Evolutionary conservation across 176 grass and related monocot genomes (phyloP).

Genomic region (Aegilops speltoides): DNA sequence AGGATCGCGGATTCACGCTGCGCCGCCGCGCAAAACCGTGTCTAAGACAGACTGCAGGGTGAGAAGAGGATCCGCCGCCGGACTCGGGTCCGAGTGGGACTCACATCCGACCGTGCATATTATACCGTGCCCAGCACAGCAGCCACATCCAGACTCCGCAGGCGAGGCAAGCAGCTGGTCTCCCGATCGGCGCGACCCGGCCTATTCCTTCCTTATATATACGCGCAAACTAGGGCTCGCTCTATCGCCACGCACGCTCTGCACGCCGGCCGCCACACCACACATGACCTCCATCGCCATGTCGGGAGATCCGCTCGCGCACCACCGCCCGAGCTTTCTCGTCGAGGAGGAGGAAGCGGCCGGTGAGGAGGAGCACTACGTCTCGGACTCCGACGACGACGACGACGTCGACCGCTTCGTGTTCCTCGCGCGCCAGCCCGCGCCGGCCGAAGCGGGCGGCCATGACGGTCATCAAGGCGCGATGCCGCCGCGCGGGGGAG

Average conservation of each 20-base stretch:
- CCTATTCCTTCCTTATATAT: background rate
- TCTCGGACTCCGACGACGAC: constrained; percentile 16
- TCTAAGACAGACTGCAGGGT: too few species aligned
- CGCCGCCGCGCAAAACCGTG: too few species aligned
- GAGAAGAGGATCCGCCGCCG: too few species aligned
- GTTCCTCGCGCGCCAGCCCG: constrained; percentile 37
- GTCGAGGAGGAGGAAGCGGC: background rate
- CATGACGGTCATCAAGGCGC: background rate
- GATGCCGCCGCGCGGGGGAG: background rate
- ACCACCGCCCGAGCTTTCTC: background rate
- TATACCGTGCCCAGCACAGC: too few species aligned
- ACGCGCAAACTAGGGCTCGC: background rate
- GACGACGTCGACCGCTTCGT: constrained; percentile 39
- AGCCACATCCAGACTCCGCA: too few species aligned
- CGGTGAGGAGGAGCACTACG: background rate
- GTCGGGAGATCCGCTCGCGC: background rate
- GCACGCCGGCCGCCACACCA: constrained; percentile 6
- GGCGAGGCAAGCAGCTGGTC: too few species aligned
- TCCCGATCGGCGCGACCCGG: background rate
- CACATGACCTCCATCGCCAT: background rate
- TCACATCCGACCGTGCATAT: too few species aligned
- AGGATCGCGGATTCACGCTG: too few species aligned
- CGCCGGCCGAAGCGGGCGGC: background rate
- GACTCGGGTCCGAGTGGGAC: too few species aligned
- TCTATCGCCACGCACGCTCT: background rate